phyloP scores from a whole-genome alignment of 805 yeast genomes.

The Isabelozyma heimii region DNA sequence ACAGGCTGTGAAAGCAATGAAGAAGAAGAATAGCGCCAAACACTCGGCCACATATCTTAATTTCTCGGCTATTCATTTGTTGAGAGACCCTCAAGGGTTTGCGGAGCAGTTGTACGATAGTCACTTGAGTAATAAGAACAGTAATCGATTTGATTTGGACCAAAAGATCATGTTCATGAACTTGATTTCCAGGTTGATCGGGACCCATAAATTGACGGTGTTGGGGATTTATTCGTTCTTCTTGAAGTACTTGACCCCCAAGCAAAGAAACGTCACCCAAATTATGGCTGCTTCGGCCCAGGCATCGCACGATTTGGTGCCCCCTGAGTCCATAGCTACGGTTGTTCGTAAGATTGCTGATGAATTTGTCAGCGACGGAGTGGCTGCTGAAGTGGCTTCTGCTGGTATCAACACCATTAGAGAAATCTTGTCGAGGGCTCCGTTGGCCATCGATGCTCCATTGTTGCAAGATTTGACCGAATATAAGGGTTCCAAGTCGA shows the following conservation, averaged over 20 bases:
- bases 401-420: constrained; percentile 96
- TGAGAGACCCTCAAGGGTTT: constrained; percentile 97
- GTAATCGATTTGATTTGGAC: constrained; percentile 74
- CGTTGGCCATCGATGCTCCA: constrained; percentile 87
- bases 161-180: constrained; percentile 89
- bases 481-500: constrained; percentile 90
- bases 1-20: constrained; percentile 63
- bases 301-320: constrained; percentile 93
- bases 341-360: constrained; percentile 91
- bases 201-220: constrained; percentile 90
- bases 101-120: constrained; percentile 78
- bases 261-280: constrained; percentile 91
- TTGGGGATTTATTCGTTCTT: constrained; percentile 87
- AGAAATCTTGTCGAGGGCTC: constrained; percentile 90
- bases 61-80: constrained; percentile 89
- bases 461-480: constrained; percentile 85
- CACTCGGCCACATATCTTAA: constrained; percentile 70
- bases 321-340: constrained; percentile 83
- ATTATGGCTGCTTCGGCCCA: constrained; percentile 97
- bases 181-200: constrained; percentile 81
- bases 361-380: constrained; percentile 98
- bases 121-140: constrained; percentile 68
- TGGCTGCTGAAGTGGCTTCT: constrained; percentile 95
- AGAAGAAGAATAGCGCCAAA: constrained; percentile 57
- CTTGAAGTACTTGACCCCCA: constrained; percentile 88